Conservation (phyloP, 805 yeast species). For the Candida broadrunensis region DNA sequence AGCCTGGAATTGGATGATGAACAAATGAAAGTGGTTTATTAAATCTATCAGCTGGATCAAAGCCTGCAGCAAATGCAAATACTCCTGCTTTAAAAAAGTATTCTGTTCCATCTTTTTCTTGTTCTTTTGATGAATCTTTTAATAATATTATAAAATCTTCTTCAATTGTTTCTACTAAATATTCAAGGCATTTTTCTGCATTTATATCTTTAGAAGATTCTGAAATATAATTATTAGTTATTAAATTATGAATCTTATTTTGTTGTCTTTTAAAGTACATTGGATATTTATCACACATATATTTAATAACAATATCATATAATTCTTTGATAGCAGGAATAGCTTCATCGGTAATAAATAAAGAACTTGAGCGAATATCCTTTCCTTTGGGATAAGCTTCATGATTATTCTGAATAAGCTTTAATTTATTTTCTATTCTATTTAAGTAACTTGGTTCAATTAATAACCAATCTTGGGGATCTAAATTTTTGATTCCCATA, state of each 20-base stretch:
- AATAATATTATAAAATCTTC: constrained; percentile 40
- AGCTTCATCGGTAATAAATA: constrained; percentile 31
- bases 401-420: constrained; percentile 28
- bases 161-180: constrained; percentile 30
- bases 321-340: constrained; percentile 34
- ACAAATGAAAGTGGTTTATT: constrained; percentile 34
- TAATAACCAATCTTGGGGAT: constrained; percentile 39
- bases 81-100: constrained; percentile 42
- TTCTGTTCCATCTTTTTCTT: constrained; percentile 32
- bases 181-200: constrained; percentile 15
- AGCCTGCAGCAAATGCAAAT: constrained; percentile 46
- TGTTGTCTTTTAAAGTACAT: constrained; percentile 24
- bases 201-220: constrained; percentile 7
- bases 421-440: constrained; percentile 22
- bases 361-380: constrained; percentile 25
- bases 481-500: constrained; percentile 52
- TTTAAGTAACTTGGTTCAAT: constrained; percentile 32
- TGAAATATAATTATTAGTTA: constrained; percentile 24
- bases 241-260: constrained; percentile 20
- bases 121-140: constrained; percentile 26
- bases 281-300: constrained; percentile 38
- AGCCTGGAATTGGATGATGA: constrained; percentile 43
- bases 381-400: constrained; percentile 26
- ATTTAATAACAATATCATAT: constrained; percentile 27
- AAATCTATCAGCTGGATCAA: constrained; percentile 36